Conservation (phyloP, 495 filamentous ascomycete species). For the Sordaria brevicollis region DNA sequence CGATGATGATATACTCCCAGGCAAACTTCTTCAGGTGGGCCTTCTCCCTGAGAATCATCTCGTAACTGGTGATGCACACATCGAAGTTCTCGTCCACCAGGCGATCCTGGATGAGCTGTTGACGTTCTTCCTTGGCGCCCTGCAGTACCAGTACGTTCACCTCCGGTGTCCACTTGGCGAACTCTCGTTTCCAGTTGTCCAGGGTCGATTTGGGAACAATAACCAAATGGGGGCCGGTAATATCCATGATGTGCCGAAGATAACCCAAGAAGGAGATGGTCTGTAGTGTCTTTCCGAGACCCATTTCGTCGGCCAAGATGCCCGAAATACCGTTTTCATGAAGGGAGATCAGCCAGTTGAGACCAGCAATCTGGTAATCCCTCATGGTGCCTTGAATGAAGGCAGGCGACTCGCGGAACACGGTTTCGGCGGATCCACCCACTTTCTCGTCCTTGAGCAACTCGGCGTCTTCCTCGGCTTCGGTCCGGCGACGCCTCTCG, state of each 20-base stretch:
- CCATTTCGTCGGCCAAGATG: conserved; percentile 97
- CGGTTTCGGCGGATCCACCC: conserved; percentile 72
- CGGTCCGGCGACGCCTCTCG: conserved; percentile 74
- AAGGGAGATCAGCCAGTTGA: conserved; percentile 97
- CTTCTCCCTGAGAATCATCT: conserved; percentile 75
- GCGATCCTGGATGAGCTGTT: conserved; percentile 79
- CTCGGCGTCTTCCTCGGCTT: conserved; percentile 97
- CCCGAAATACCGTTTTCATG: conserved; percentile 99
- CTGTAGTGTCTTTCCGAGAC: conserved; percentile 87
- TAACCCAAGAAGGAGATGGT: conserved; percentile 89
- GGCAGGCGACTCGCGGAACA: conserved; percentile 84
- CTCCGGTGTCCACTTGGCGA: conserved; percentile 87
- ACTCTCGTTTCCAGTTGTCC: conserved; percentile 97
- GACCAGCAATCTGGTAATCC: conserved; percentile 87
- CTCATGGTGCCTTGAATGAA: conserved; percentile 88
- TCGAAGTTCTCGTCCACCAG: conserved; percentile 67
- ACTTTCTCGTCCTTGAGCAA: conserved; percentile 82
- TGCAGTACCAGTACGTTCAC: conserved; percentile 91
- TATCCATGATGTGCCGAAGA: conserved; percentile 77
- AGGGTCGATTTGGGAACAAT: conserved; percentile 95
- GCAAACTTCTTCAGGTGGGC: conserved; percentile 92
- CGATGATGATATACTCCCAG: conserved; percentile 99
- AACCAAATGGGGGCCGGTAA: conserved; percentile 85
- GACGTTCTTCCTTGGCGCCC: conserved; percentile 88
- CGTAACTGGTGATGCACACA: conserved; percentile 34